Conservation (phyloP, 2,329 filamentous ascomycete species). For the Tolypocladium capitatum region DNA sequence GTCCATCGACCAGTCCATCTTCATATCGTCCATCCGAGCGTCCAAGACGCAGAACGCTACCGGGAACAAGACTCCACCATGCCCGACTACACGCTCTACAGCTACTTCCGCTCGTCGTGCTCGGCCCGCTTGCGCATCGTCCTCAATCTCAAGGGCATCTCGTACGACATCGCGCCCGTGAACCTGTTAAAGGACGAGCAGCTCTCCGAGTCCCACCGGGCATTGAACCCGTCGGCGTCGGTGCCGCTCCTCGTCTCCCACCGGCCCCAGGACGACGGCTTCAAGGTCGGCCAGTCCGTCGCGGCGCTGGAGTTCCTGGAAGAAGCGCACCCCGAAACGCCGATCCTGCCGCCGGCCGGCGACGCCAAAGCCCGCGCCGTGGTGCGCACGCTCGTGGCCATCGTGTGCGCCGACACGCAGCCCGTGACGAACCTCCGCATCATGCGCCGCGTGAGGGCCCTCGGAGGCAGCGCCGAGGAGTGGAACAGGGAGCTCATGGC, state of each 20-base stretch:
- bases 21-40: no score
- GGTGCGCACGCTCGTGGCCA: constrained; percentile 37
- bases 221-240: constrained; percentile 38
- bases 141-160: constrained; percentile 39
- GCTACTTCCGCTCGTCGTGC: constrained; percentile 51
- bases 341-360: constrained; percentile 35
- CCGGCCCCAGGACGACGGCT: constrained; percentile 10
- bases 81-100: constrained; percentile 33
- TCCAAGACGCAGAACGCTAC: neutral
- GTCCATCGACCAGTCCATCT: neutral
- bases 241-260: constrained; percentile 39
- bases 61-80: neutral
- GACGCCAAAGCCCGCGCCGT: constrained; percentile 29
- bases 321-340: constrained; percentile 30
- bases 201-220: constrained; percentile 25
- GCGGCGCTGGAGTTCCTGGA: constrained; percentile 51
- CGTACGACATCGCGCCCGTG: constrained; percentile 31
- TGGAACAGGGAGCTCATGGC: constrained; percentile 40
- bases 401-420: constrained; percentile 45
- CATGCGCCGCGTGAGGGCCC: constrained; percentile 30
- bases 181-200: constrained; percentile 44
- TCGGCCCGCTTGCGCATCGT: constrained; percentile 48
- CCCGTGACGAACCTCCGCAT: constrained; percentile 46
- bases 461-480: constrained; percentile 27
- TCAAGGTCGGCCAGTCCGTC: constrained; percentile 41